These are phyloP conservation scores for Trapa incisa DNA, from an alignment of 345 rosid species.

Conservation along the genomic window DNA sequence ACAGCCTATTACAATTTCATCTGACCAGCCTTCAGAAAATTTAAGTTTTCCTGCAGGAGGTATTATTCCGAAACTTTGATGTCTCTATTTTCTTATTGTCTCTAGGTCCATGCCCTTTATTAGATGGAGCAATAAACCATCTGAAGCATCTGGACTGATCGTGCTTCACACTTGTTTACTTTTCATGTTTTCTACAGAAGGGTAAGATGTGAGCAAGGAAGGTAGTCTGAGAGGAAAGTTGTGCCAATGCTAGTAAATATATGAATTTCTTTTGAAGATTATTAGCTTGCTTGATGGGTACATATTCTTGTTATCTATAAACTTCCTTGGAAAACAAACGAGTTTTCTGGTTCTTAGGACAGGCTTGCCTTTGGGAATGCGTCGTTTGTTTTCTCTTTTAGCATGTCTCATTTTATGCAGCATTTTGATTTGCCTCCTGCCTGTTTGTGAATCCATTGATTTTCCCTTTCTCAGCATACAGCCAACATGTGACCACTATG, in stretches of 20 bases:
- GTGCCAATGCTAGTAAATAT: not conserved
- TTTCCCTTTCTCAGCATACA: conserved; percentile 21
- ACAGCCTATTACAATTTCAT: conserved; percentile 34
- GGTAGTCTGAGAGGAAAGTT: not conserved
- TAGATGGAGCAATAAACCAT: not conserved
- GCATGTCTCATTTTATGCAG: not conserved
- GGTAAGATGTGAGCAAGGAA: not conserved
- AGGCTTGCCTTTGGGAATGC: not conserved
- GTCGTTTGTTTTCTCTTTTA: not conserved
- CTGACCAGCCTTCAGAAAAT: conserved; percentile 39
- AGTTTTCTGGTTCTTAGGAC: not conserved
- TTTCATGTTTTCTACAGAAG: too few species aligned
- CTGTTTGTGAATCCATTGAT: not conserved
- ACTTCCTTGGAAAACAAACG: not conserved
- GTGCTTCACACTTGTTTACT: not conserved
- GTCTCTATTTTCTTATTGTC: not conserved
- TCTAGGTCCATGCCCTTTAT: not conserved
- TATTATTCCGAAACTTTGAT: conserved; percentile 3
- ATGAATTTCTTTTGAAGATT: not conserved
- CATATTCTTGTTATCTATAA: not conserved
- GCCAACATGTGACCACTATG: conserved; percentile 34
- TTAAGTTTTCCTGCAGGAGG: conserved; percentile 51
- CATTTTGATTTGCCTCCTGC: not conserved
- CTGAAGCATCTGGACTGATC: not conserved
- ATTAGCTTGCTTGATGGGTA: not conserved